phyloP scores from a whole-genome alignment of 257 asterid species.

The Eustoma russellianum region DNA sequence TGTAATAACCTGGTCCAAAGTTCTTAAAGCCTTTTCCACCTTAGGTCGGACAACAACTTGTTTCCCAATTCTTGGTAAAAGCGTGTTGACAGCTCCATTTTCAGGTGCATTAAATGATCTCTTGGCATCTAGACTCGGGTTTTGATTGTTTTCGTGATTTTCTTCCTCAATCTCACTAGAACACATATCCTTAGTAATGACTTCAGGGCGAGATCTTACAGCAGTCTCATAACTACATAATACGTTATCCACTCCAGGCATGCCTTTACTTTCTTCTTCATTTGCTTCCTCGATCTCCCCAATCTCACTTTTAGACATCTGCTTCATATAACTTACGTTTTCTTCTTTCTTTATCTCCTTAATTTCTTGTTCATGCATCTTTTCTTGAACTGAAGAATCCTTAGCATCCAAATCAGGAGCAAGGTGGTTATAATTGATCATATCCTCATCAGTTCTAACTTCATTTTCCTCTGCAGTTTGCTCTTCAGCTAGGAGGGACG shows the following conservation, averaged over 20 bases:
- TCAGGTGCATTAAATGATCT: slow-evolving; percentile 2
- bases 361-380: slow-evolving; percentile 20
- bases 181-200: too few species aligned
- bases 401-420: slow-evolving; percentile 13
- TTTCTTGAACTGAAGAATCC: slow-evolving; percentile 11
- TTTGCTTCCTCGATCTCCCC: slow-evolving; percentile 44
- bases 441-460: slow-evolving; percentile 6
- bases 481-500: slow-evolving; percentile 17
- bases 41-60: slow-evolving; percentile 24
- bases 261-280: slow-evolving; percentile 14
- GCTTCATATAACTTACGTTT: background rate
- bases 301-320: slow-evolving; percentile 16
- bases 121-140: slow-evolving; percentile 10
- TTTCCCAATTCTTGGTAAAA: slow-evolving; percentile 13
- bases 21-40: slow-evolving; percentile 46
- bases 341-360: slow-evolving; percentile 40
- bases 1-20: slow-evolving; percentile 50
- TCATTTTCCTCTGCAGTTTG: slow-evolving; percentile 1
- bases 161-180: slow-evolving; percentile 32
- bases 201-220: too few species aligned
- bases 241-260: slow-evolving; percentile 12
- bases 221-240: slow-evolving; percentile 6
- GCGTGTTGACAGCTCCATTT: background rate
- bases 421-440: slow-evolving; percentile 4
- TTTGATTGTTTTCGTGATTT: slow-evolving; percentile 16